A percentile compares a stretch with the other conserved stretches of the same genome.
phyloP scores from a whole-genome alignment of 305 asterid genomes.

The Vinca major region DNA sequence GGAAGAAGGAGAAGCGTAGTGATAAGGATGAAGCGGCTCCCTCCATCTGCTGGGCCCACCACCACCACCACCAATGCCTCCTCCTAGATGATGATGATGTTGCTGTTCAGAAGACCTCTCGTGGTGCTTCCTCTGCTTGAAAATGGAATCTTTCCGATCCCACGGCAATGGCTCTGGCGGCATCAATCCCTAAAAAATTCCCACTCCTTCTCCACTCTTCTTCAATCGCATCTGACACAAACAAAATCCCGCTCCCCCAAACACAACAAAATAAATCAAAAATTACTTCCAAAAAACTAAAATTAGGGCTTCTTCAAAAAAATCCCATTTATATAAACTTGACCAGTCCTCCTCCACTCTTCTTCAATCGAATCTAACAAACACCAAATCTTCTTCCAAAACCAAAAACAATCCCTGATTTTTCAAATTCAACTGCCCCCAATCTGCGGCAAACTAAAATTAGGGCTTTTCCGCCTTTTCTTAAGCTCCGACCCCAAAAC shows the following conservation, averaged over 20 bases:
- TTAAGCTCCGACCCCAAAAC: not conserved
- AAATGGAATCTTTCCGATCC: constrained; percentile 53
- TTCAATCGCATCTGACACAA: constrained; percentile 29
- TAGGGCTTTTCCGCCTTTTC: constrained; percentile 16
- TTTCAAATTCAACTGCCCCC: constrained; percentile 5
- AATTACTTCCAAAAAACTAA: too few relatives aligned
- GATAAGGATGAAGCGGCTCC: constrained; percentile 52
- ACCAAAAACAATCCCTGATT: constrained; percentile 2
- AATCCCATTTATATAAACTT: too few relatives aligned
- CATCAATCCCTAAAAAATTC: constrained; percentile 29
- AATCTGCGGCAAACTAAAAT: constrained; percentile 18
- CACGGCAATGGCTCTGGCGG: constrained; percentile 56
- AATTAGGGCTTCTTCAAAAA: too few relatives aligned
- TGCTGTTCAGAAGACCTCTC: constrained; percentile 35
- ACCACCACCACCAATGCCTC: constrained; percentile 25
- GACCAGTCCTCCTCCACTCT: too few relatives aligned
- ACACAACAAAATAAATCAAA: too few relatives aligned
- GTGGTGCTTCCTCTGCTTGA: constrained; percentile 46
- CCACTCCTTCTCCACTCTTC: constrained; percentile 10
- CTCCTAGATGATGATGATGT: constrained; percentile 11
- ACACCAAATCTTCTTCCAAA: not conserved
- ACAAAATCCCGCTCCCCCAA: not conserved
- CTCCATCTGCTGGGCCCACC: constrained; percentile 54
- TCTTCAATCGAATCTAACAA: too few relatives aligned
- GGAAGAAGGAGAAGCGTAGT: constrained; percentile 44